phyloP scores from a whole-genome alignment of 176 grass and related monocot species.

The Oryza glaberrima region DNA sequence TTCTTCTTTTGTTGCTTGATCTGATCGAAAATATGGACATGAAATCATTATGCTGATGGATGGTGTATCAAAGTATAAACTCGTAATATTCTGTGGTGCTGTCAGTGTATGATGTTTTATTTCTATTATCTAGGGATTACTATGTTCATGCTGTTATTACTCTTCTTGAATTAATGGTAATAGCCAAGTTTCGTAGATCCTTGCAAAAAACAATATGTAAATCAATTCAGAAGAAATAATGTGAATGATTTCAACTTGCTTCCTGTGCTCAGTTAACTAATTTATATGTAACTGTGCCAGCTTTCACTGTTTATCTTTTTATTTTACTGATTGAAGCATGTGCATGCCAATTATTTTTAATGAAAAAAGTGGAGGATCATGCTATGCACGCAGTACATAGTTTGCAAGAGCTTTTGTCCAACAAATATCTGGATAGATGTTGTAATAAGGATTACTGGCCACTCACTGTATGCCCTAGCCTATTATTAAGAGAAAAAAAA shows the following conservation, averaged over 20 bases:
- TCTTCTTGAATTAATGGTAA: neutral
- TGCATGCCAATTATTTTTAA: neutral
- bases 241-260: neutral
- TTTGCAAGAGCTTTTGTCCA: neutral
- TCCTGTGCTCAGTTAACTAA: neutral
- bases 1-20: constrained; percentile 6
- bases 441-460: neutral
- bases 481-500: neutral
- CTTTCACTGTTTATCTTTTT: neutral
- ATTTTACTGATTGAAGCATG: neutral
- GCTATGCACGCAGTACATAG: neutral
- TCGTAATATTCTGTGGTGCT: constrained; percentile 18
- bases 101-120: neutral
- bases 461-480: neutral
- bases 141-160: neutral
- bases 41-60: neutral
- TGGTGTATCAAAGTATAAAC: neutral
- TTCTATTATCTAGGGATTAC: neutral
- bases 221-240: neutral
- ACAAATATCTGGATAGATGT: neutral
- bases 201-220: neutral
- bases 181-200: neutral
- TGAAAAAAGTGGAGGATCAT: neutral
- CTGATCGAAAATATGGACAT: constrained; percentile 12
- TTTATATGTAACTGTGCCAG: neutral